Evolutionary conservation across 2,329 filamentous ascomycete genomes (phyloP).

Genomic region (Hypoxylon rubiginosum): DNA sequence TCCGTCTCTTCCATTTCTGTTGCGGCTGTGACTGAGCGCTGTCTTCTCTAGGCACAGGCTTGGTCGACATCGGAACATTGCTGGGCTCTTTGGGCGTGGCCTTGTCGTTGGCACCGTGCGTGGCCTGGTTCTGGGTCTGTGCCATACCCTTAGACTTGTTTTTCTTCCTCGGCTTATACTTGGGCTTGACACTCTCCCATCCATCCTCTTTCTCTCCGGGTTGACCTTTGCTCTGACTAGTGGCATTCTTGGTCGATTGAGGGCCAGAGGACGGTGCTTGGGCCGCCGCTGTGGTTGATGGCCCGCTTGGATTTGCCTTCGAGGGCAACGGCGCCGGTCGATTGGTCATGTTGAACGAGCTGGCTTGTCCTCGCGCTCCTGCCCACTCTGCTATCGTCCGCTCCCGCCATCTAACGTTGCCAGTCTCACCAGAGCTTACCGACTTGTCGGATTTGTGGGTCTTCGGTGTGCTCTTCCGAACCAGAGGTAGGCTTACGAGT

Average conservation of each 20-base stretch:
- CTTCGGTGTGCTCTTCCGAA: background rate
- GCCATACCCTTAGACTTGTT: background rate
- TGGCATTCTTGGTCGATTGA: background rate
- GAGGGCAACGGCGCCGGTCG: background rate
- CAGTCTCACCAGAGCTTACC: background rate
- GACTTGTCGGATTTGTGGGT: too few relatives aligned
- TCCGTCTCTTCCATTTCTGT: background rate
- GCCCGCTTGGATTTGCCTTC: background rate
- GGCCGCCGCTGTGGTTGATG: background rate
- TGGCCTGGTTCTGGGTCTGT: background rate
- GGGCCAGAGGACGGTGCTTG: background rate
- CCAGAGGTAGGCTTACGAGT: background rate
- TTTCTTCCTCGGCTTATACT: background rate
- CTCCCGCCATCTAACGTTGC: background rate
- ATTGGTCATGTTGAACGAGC: background rate
- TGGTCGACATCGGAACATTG: conserved; percentile 31
- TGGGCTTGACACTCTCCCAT: background rate
- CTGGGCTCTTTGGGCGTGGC: background rate
- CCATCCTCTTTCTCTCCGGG: background rate
- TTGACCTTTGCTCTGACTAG: background rate
- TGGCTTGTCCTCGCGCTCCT: background rate
- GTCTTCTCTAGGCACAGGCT: background rate
- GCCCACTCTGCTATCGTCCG: background rate
- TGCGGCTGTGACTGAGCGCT: background rate
- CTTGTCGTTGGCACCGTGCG: background rate